Base-by-base conservation (phyloP, 108 stramenopile species). In the Epipyxis sp. region DNA sequence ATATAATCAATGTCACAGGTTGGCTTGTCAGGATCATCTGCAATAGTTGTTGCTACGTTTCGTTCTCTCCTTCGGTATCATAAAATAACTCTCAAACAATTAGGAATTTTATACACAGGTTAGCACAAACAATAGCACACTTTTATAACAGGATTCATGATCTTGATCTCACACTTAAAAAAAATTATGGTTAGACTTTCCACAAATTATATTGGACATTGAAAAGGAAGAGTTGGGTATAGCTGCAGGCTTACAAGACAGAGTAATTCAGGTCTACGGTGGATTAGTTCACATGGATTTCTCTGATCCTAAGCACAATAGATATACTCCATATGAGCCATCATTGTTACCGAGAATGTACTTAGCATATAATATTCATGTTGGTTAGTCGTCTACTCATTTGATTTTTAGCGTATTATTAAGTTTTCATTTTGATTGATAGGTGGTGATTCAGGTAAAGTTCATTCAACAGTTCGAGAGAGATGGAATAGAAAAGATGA, bases 231-330 rank as follows among this genome's bases (percentile, higher is more conserved):
- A 84, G 59, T 41, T 84, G 42, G 80, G 80, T 42, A 84, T 84
- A 59, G 67, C 46, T 41, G 83, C 83, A 1, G 83, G 83, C 1
- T 69, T 84, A 0, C 83, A 84, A 68, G 83, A 84, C 71, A 59
- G 83, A 39, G 83, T 84, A 37, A 78, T 81, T 29, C 83, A 84
- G 80, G 59, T 59, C n/a, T 84, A 71, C 40, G 83, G 67, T 25
- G 83, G 83, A n/a, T 1, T 84, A 1, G 83, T 84, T 1, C 39
- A 32, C 46, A 84, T 84, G 83, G 79, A 84, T 42, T 84, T 84
- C 42, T 40, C 77, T 44, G 69, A 77, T 30, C 13, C 44, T 37
- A 0, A 40, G 1, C 74, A 76, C 10, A 42, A 76, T 27, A 72
- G 83, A 34, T 84, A 80, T 69, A 65, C 57, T 44, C 25, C 16